Conservation (phyloP, 2,329 filamentous ascomycete species). For the Parafenestella ontariensis region DNA sequence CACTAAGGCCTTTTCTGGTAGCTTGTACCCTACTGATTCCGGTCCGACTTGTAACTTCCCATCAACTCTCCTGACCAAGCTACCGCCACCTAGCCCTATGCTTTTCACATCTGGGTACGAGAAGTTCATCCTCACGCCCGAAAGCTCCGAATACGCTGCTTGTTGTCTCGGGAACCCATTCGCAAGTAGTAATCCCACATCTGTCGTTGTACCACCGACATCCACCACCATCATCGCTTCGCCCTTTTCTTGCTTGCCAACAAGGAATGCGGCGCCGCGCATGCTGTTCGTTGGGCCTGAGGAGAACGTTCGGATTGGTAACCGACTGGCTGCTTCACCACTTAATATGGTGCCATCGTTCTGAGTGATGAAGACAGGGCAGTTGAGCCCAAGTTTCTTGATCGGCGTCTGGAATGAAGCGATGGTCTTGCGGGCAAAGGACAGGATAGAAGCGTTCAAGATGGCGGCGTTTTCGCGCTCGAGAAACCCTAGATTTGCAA, state of each 20-base stretch:
- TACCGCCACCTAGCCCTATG: constrained; percentile 67
- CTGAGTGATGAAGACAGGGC: constrained; percentile 60
- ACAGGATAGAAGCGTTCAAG: constrained; percentile 57
- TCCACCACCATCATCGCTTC: constrained; percentile 69
- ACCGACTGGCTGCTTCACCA: constrained; percentile 54
- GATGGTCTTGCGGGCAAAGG: constrained; percentile 56
- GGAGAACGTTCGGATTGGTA: constrained; percentile 61
- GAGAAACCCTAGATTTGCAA: constrained; percentile 59
- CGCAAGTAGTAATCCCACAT: constrained; percentile 66
- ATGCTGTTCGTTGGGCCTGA: constrained; percentile 63
- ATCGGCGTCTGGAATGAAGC: constrained; percentile 56
- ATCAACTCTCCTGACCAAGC: constrained; percentile 56
- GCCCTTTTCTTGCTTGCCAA: constrained; percentile 37
- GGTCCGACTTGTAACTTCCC: constrained; percentile 61
- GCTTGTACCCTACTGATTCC: constrained; percentile 67
- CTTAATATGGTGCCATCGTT: constrained; percentile 61
- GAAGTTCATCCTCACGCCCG: constrained; percentile 68
- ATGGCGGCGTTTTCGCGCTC: constrained; percentile 61
- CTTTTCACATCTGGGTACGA: constrained; percentile 62
- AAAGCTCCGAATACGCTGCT: constrained; percentile 67
- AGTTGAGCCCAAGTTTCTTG: constrained; percentile 53
- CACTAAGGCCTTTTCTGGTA: constrained; percentile 61
- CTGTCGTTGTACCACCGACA: constrained; percentile 71
- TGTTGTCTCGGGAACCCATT: constrained; percentile 70
- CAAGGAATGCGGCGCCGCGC: constrained; percentile 56